Evolutionary conservation across 2,329 filamentous ascomycete species (phyloP).

Genomic region (Aspergillus costaricaensis): DNA sequence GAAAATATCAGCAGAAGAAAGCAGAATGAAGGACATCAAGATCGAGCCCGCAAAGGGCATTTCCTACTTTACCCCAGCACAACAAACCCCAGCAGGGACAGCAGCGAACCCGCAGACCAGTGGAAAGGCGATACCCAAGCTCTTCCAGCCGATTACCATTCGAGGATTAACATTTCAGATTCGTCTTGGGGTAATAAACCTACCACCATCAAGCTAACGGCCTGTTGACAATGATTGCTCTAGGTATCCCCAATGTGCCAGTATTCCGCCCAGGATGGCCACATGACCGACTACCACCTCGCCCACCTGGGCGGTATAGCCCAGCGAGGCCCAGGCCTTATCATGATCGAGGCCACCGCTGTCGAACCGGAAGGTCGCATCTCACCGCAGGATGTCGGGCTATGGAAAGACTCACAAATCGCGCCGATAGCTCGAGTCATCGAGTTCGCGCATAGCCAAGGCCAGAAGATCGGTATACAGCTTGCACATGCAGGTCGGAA

Average conservation of each 20-base stretch:
- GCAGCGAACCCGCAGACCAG: slow-evolving; percentile 45
- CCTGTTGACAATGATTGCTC: too few species aligned
- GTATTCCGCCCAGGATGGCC: slow-evolving; percentile 68
- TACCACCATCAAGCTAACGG: not conserved
- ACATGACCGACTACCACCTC: slow-evolving; percentile 78
- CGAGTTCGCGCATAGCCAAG: slow-evolving; percentile 79
- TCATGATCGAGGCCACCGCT: slow-evolving; percentile 76
- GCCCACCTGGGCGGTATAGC: slow-evolving; percentile 80
- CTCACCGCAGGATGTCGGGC: slow-evolving; percentile 60
- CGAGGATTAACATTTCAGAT: slow-evolving; percentile 62
- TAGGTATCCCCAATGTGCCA: slow-evolving; percentile 65
- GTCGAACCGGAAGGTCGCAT: slow-evolving; percentile 78
- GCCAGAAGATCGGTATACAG: slow-evolving; percentile 76
- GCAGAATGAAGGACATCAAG: too few species aligned
- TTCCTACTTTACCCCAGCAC: slow-evolving; percentile 46
- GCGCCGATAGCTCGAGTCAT: slow-evolving; percentile 66
- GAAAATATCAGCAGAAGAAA: too few species aligned
- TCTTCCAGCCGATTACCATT: slow-evolving; percentile 60
- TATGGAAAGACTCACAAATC: slow-evolving; percentile 85
- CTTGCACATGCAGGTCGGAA: slow-evolving; percentile 76
- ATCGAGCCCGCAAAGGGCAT: slow-evolving; percentile 38
- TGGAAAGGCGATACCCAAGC: slow-evolving; percentile 52
- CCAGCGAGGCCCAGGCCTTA: slow-evolving; percentile 72
- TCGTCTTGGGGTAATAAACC: slow-evolving; percentile 20
- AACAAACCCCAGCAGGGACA: slow-evolving; percentile 39